Evolutionary conservation across 176 grass and related monocot genomes (phyloP).

Genomic region (Oropetium thomaeum): DNA sequence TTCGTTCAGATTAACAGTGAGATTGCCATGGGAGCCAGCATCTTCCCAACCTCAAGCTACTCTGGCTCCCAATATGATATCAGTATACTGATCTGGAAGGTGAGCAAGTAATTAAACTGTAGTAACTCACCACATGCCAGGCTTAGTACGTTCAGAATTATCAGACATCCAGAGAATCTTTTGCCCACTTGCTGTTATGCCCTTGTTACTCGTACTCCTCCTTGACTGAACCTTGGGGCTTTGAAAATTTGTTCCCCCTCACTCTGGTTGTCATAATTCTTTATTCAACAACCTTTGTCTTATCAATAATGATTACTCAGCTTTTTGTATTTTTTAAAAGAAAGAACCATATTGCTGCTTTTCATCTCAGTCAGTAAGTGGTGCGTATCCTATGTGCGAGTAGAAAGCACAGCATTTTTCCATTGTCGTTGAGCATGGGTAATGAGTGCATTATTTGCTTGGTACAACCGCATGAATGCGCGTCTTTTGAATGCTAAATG

Average conservation of each 20-base stretch:
- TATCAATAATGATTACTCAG: constrained; percentile 41
- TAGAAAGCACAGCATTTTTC: constrained; percentile 24
- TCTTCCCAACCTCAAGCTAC: constrained; percentile 78
- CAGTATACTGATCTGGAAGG: constrained; percentile 96
- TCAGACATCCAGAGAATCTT: constrained; percentile 36
- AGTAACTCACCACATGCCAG: constrained; percentile 25
- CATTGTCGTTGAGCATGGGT: constrained; percentile 39
- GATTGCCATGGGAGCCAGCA: constrained; percentile 84
- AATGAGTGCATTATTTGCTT: constrained; percentile 38
- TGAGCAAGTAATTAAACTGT: constrained; percentile 32
- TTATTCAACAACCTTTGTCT: constrained; percentile 37
- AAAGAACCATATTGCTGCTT: constrained; percentile 45
- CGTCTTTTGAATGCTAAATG: background rate
- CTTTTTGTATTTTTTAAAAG: constrained; percentile 38
- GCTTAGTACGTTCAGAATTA: constrained; percentile 25
- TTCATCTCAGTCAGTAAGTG: constrained; percentile 35
- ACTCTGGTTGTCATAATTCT: constrained; percentile 10
- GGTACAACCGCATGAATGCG: constrained; percentile 1
- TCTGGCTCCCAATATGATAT: constrained; percentile 84
- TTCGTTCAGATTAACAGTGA: constrained; percentile 90
- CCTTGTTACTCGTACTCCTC: constrained; percentile 28
- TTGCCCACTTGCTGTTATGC: constrained; percentile 46
- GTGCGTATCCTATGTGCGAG: background rate
- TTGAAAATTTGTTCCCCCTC: constrained; percentile 37
- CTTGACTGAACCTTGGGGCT: constrained; percentile 32